Percentiles rank a stretch among this genome's conserved stretches.
Conservation (phyloP, 495 filamentous ascomycete species). For the Aspergillus kassunensis region DNA sequence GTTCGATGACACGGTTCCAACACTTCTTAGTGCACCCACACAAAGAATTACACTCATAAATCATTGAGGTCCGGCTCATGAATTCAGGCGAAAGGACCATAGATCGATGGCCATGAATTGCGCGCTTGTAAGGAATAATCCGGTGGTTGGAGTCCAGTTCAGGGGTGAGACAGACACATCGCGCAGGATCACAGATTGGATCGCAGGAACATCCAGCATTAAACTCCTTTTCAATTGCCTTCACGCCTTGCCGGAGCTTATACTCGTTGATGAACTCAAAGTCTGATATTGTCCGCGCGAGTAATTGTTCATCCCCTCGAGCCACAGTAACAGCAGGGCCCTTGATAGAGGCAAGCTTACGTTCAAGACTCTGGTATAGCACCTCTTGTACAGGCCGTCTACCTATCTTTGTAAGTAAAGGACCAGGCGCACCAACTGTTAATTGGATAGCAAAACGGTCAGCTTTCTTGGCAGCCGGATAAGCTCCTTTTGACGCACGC, state of each 20-base stretch:
- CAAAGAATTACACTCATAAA: slow-evolving; percentile 77
- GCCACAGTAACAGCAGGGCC: slow-evolving; percentile 28
- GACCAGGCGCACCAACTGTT: slow-evolving; percentile 7
- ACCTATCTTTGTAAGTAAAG: slow-evolving; percentile 8
- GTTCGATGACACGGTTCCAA: slow-evolving; percentile 76
- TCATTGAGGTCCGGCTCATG: slow-evolving; percentile 39
- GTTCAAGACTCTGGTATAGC: slow-evolving; percentile 18
- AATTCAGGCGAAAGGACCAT: slow-evolving; percentile 29
- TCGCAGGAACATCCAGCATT: slow-evolving; percentile 40
- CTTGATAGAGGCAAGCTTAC: slow-evolving; percentile 24
- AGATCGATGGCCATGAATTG: slow-evolving; percentile 10
- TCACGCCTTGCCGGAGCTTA: slow-evolving; percentile 33
- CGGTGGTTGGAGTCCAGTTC: slow-evolving; percentile 33
- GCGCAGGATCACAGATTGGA: slow-evolving; percentile 25
- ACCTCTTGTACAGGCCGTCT: slow-evolving; percentile 1
- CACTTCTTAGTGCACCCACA: slow-evolving; percentile 68
- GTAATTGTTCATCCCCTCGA: slow-evolving; percentile 16
- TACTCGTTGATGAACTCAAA: slow-evolving; percentile 46
- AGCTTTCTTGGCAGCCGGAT: slow-evolving; percentile 21
- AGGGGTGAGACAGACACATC: slow-evolving; percentile 36
- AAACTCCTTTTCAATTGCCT: slow-evolving; percentile 30
- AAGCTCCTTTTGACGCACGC: slow-evolving; percentile 16
- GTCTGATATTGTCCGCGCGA: slow-evolving; percentile 25
- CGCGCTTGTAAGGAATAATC: slow-evolving; percentile 35
- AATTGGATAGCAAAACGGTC: slow-evolving; percentile 13